These are phyloP conservation scores for Backusella westeae DNA, from an alignment of 192 early-diverging fungal species.

Conservation along the genomic window DNA sequence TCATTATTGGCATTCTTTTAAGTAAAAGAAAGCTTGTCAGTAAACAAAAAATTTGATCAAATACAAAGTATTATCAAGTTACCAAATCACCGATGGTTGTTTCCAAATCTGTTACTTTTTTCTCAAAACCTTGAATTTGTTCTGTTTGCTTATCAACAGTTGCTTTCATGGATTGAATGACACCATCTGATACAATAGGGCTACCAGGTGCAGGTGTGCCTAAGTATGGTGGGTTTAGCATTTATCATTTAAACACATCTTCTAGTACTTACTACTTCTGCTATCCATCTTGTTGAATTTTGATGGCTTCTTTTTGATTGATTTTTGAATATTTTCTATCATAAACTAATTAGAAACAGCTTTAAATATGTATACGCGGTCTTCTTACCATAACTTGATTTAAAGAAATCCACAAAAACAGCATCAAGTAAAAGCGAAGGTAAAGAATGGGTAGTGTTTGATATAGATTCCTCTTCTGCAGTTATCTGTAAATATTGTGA, in stretches of 20 bases:
- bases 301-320: conserved; percentile 38
- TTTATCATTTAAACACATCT: not conserved
- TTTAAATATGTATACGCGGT: conserved; percentile 9
- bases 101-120: not conserved
- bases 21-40: not conserved
- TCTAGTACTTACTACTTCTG: not conserved
- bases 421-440: conserved; percentile 80
- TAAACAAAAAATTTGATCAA: not conserved
- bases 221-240: not conserved
- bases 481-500: conserved; percentile 63
- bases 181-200: not conserved
- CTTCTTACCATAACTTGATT: conserved; percentile 69
- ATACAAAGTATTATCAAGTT: not conserved
- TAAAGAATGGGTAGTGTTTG: conserved; percentile 39
- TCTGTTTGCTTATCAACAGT: conserved; percentile 18
- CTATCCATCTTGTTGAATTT: conserved; percentile 19
- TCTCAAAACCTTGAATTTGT: conserved; percentile 11
- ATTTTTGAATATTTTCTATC: conserved; percentile 41
- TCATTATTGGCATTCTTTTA: not conserved
- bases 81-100: not conserved
- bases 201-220: not conserved
- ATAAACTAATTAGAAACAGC: conserved; percentile 24
- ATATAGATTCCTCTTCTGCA: conserved; percentile 53
- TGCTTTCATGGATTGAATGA: not conserved
- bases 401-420: conserved; percentile 83